Conservation (phyloP, 306 rosid species). For the Prunus mira region DNA sequence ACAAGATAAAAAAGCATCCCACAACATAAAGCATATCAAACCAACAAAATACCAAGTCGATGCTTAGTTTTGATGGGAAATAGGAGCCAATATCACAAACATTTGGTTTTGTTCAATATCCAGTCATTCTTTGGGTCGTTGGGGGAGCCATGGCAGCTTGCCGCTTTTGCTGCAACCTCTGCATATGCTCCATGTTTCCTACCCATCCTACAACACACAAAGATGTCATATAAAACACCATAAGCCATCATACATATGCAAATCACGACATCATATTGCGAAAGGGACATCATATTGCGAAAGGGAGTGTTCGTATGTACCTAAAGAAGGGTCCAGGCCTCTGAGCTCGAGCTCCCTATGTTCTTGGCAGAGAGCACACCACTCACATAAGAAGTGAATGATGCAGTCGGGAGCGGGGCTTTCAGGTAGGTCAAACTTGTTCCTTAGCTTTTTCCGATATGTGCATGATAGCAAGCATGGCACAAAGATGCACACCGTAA, state of each 20-base stretch:
- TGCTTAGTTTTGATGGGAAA: no score
- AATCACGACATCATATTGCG: no score
- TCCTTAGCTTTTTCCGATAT: conserved; percentile 22
- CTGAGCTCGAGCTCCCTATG: conserved; percentile 27
- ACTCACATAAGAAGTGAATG: conserved; percentile 25
- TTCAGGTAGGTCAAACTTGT: conserved; percentile 17
- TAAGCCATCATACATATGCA: not conserved
- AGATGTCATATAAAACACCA: not conserved
- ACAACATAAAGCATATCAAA: no score
- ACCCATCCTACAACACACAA: conserved; percentile 25
- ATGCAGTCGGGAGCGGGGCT: conserved; percentile 27
- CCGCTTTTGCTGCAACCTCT: conserved; percentile 4
- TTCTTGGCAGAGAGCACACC: conserved; percentile 31
- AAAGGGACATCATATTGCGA: no score
- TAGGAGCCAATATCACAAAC: not conserved
- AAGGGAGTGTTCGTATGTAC: not conserved
- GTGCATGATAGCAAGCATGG: conserved; percentile 29
- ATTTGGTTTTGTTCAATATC: not conserved
- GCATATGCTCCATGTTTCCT: conserved; percentile 17
- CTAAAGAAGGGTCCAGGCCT: conserved; percentile 31
- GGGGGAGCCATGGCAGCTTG: conserved; percentile 16
- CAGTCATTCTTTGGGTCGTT: conserved; percentile 7
- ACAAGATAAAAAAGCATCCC: no score
- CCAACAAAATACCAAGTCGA: no score
- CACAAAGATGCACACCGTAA: not conserved